A percentile compares a stretch with the other conserved stretches of the same genome.
Conservation (phyloP, 805 yeast species). For the Zygotorulaspora danielsina region DNA sequence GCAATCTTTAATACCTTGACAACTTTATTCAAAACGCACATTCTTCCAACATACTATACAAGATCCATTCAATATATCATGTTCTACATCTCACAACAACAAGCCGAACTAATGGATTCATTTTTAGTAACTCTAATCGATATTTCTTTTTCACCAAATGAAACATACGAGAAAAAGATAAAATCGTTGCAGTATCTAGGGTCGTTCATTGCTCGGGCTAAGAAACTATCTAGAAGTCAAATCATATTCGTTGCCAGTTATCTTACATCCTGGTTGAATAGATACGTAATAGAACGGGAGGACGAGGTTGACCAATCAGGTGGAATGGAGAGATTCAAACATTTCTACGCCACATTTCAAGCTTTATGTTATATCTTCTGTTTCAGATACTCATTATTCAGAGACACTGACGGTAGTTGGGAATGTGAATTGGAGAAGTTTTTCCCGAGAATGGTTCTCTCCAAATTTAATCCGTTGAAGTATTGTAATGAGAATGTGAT, state of each 20-base stretch:
- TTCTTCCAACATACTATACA: slow-evolving; percentile 89
- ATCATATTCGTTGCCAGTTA: slow-evolving; percentile 78
- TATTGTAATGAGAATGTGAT: slow-evolving; percentile 93
- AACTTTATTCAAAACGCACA: slow-evolving; percentile 72
- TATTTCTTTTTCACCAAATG: slow-evolving; percentile 66
- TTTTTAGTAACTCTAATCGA: slow-evolving; percentile 78
- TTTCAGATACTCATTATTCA: slow-evolving; percentile 67
- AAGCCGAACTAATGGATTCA: slow-evolving; percentile 78
- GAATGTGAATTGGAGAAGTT: slow-evolving; percentile 78
- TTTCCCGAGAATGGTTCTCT: slow-evolving; percentile 77
- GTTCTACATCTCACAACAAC: slow-evolving; percentile 76
- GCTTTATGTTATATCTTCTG: slow-evolving; percentile 88
- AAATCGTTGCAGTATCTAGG: slow-evolving; percentile 91
- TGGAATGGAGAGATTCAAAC: slow-evolving; percentile 88
- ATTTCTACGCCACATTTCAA: slow-evolving; percentile 88
- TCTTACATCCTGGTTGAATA: slow-evolving; percentile 75
- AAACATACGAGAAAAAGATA: slow-evolving; percentile 68
- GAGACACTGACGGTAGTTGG: slow-evolving; percentile 51
- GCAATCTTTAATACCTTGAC: slow-evolving; percentile 67
- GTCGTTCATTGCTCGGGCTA: slow-evolving; percentile 85
- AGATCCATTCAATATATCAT: slow-evolving; percentile 80
- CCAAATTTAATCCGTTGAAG: slow-evolving; percentile 89
- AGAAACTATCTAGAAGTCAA: slow-evolving; percentile 63
- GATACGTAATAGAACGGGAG: slow-evolving; percentile 81
- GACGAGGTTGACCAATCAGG: slow-evolving; percentile 61